phyloP scores from a whole-genome alignment of 2,329 filamentous ascomycete species.

The Fusarium veterinarium region DNA sequence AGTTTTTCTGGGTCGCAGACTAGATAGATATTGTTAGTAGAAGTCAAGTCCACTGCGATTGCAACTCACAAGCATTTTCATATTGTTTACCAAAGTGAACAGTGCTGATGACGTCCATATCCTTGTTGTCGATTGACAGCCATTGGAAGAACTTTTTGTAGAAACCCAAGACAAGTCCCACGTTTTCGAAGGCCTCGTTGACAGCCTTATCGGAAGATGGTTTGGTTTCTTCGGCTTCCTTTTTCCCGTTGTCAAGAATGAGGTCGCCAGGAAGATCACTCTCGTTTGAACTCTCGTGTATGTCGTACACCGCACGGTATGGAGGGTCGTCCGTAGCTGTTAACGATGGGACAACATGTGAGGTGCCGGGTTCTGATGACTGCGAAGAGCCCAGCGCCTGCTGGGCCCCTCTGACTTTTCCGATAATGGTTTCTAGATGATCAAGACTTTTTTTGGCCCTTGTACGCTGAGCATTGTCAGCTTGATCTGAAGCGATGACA shows the following conservation, averaged over 20 bases:
- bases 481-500: conserved; percentile 49
- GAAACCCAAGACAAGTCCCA: conserved; percentile 61
- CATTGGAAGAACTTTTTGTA: conserved; percentile 62
- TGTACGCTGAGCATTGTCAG: conserved; percentile 53
- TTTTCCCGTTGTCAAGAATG: conserved; percentile 57
- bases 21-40: conserved; percentile 37
- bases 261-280: conserved; percentile 56
- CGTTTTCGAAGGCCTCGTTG: conserved; percentile 63
- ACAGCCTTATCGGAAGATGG: conserved; percentile 54
- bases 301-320: conserved; percentile 59
- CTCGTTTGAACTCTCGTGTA: conserved; percentile 53
- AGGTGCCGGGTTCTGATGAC: background rate
- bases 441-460: conserved; percentile 53
- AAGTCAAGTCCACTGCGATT: background rate
- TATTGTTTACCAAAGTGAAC: conserved; percentile 63
- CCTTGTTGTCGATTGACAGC: conserved; percentile 64
- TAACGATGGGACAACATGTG: background rate
- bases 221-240: conserved; percentile 4
- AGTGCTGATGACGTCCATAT: conserved; percentile 61
- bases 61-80: conserved; percentile 61
- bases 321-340: conserved; percentile 47
- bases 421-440: conserved; percentile 51
- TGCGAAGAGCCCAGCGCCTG: conserved; percentile 18
- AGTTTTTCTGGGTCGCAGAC: conserved; percentile 61
- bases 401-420: conserved; percentile 32